A percentile compares a stretch with the other conserved stretches of the same genome.
Conservation (phyloP, 257 asterid genomes). For the Fraxinus pennsylvanica region DNA sequence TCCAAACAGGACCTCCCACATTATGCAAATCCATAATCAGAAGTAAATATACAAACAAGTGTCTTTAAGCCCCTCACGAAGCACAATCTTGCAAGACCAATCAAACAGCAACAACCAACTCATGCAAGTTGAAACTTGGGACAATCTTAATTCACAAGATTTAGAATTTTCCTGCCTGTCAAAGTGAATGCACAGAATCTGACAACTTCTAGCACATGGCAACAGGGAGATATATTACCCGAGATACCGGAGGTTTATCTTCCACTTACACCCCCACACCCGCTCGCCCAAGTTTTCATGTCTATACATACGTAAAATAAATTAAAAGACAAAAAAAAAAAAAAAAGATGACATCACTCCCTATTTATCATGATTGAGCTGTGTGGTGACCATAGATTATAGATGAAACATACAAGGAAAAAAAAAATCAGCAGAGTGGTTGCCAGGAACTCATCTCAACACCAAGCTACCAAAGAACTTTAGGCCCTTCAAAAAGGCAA, state of each 20-base stretch:
- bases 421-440: not conserved
- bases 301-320: not conserved
- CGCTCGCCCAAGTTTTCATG: not conserved
- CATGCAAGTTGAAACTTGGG: not conserved
- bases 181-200: not conserved
- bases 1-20: not conserved
- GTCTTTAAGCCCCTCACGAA: not conserved
- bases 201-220: not conserved
- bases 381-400: not conserved
- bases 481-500: not conserved
- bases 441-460: not conserved
- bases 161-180: not conserved
- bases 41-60: not conserved
- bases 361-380: not conserved
- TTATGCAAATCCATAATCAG: too few relatives aligned
- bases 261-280: not conserved
- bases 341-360: not conserved
- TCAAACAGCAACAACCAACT: not conserved
- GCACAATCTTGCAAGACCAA: slow-evolving; percentile 4
- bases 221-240: not conserved
- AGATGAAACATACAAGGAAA: not conserved
- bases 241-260: not conserved
- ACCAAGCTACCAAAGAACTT: not conserved
- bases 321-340: not conserved
- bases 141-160: not conserved